These are phyloP conservation scores for Globisporangium paroecandrum DNA, from an alignment of 352 stramenopile species.

Conservation along the genomic window DNA sequence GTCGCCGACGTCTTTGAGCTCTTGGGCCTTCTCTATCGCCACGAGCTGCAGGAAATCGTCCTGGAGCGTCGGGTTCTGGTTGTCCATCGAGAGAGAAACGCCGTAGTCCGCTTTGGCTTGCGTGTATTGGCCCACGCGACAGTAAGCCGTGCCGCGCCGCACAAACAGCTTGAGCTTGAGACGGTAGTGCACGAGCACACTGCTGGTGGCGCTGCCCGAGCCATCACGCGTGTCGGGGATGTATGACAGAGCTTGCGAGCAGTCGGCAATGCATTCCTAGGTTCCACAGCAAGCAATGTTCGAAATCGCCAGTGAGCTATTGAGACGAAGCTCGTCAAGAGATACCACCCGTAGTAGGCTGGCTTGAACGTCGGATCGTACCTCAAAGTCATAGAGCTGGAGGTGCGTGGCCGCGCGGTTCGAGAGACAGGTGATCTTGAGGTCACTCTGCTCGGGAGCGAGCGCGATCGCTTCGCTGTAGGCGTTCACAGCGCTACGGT, in stretches of 20 bases:
- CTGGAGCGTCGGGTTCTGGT: constrained; percentile 58
- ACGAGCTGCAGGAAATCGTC: constrained; percentile 69
- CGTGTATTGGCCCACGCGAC: constrained; percentile 50
- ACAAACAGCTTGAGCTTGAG: constrained; percentile 78
- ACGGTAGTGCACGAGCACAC: constrained; percentile 44
- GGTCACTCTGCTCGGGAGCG: constrained; percentile 30
- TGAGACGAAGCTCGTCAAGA: background rate
- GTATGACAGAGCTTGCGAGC: constrained; percentile 57
- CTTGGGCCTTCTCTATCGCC: constrained; percentile 47
- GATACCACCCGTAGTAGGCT: background rate
- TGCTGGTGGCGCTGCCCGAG: constrained; percentile 3
- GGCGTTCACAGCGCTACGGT: constrained; percentile 59
- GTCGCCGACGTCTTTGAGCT: constrained; percentile 51
- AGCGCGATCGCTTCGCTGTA: constrained; percentile 61
- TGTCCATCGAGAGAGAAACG: constrained; percentile 72
- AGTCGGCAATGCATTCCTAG: constrained; percentile 63
- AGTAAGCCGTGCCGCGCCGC: constrained; percentile 65
- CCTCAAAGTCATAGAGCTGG: constrained; percentile 55
- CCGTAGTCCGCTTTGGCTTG: constrained; percentile 79
- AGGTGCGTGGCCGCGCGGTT: constrained; percentile 69
- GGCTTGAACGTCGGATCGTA: background rate
- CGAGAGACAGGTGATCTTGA: constrained; percentile 54
- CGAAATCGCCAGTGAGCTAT: background rate
- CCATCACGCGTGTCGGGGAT: constrained; percentile 54
- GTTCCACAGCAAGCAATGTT: background rate